phyloP scores from a whole-genome alignment of 768 basidiomycete species.

The Gymnopilus dilepis region DNA sequence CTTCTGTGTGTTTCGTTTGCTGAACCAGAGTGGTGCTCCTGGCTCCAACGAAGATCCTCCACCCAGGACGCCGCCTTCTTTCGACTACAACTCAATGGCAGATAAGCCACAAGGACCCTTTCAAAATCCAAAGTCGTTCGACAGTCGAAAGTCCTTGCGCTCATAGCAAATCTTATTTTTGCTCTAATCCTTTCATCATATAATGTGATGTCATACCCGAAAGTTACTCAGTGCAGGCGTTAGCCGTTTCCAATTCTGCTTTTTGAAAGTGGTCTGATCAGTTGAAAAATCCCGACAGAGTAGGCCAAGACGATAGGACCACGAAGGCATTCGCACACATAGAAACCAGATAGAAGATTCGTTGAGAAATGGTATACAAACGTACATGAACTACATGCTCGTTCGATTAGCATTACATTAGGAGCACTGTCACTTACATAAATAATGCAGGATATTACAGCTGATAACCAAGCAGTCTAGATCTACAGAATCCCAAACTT shows the following conservation, averaged over 20 bases:
- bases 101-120: background rate
- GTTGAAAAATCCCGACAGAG: background rate
- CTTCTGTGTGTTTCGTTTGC: too few species aligned
- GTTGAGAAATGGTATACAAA: too few species aligned
- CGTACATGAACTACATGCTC: too few species aligned
- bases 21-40: too few species aligned
- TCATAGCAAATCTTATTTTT: background rate
- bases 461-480: constrained; percentile 3
- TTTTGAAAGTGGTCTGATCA: constrained; percentile 1
- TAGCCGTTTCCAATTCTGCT: background rate
- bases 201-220: background rate
- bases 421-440: too few species aligned
- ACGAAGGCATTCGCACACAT: too few species aligned
- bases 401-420: too few species aligned
- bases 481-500: constrained; percentile 35
- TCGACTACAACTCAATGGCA: too few species aligned
- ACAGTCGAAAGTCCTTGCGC: background rate
- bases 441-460: background rate
- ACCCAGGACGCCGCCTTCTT: background rate
- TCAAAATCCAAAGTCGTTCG: background rate
- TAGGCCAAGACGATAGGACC: too few species aligned
- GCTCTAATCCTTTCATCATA: background rate
- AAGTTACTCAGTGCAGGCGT: background rate
- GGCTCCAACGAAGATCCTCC: background rate
- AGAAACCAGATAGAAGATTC: too few species aligned